Base-by-base conservation (phyloP, 169 alveolate species). In the Miamiensis avidus region DNA sequence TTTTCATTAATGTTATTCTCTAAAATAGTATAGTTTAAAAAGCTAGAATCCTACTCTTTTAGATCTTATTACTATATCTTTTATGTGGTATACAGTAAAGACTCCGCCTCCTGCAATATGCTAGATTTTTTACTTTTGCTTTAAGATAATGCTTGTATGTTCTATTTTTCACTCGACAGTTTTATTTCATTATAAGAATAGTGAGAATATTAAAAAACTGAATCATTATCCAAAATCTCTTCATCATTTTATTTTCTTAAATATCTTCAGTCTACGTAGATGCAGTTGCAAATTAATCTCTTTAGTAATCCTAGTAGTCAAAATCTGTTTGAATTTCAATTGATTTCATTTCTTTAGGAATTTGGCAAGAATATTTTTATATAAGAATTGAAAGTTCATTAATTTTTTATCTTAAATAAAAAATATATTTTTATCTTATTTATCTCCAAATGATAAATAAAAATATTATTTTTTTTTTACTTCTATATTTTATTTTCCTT, bases 401-500 rank as follows among this genome's bases (percentile, higher is more conserved):
- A 73, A 30, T 25, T 82, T 49, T 64, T 73, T 32, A 82, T 74
- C 75, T 65, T 82, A 75, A 73, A 73, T 82, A 74, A n/a, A 78
- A 74, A 81, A 74, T 30, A 73, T 72, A 81, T 79, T 29, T 73
- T 64, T n/a, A 25, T 34, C 69, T 85, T 83, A 85, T 74, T 82
- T 31, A 74, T 75, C n/a, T 73, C 31, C 27, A 83, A 79, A 34
- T 75, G 20, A 33, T 26, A 31, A 29, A 49, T 83, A 69, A 25
- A 11, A 31, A 73, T 26, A 29, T 64, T n/a, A 32, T 30, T 65
- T 20, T 32, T 74, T 25, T 28, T 25, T 73, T 85, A 85, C 90
- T 86, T 86, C 31, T 86, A 65, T 29, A 79, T 29, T 49, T 75
- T 79, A 74, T 81, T 86, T 72, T 86, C 90, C 31, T 81, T 81